These are phyloP conservation scores for Solanum pennellii DNA, from an alignment of 257 asterid species.

Conservation along the genomic window DNA sequence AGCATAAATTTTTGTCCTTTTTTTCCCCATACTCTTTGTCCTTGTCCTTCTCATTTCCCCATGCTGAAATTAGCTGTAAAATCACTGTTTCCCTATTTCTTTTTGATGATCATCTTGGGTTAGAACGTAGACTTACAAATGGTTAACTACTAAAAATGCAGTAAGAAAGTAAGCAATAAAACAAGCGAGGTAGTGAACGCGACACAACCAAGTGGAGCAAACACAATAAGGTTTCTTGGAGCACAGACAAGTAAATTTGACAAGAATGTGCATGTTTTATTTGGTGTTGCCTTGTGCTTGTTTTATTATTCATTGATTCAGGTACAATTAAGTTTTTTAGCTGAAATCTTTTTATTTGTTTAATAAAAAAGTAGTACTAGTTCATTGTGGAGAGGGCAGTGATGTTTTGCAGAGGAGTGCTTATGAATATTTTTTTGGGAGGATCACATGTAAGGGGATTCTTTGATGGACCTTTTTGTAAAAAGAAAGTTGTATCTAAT, in stretches of 20 bases:
- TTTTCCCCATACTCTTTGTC: slow-evolving; percentile 16
- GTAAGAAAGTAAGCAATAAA: slow-evolving; percentile 46
- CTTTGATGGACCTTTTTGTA: not conserved
- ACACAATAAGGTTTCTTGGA: slow-evolving; percentile 20
- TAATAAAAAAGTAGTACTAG: not conserved
- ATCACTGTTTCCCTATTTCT: not conserved
- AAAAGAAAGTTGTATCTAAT: not conserved
- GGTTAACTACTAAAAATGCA: slow-evolving; percentile 24
- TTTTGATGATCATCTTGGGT: not conserved
- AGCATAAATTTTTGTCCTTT: slow-evolving; percentile 17
- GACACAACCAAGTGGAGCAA: slow-evolving; percentile 50
- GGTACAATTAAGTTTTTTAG: slow-evolving; percentile 8
- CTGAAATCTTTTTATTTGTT: not conserved
- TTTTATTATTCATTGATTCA: slow-evolving; percentile 31
- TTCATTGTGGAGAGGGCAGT: not conserved
- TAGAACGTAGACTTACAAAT: not conserved
- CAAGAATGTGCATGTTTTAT: slow-evolving; percentile 13
- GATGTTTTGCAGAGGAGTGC: not conserved
- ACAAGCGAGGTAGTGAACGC: slow-evolving; percentile 65
- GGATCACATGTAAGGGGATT: not conserved
- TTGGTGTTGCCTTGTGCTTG: slow-evolving; percentile 21
- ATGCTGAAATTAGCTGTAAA: slow-evolving; percentile 2
- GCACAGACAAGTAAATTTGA: slow-evolving; percentile 8
- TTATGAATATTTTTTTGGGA: not conserved
- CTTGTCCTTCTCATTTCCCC: slow-evolving; percentile 14